These are phyloP conservation scores for Diaporthe capsici DNA, from an alignment of 2,329 filamentous ascomycete species.

Conservation along the genomic window DNA sequence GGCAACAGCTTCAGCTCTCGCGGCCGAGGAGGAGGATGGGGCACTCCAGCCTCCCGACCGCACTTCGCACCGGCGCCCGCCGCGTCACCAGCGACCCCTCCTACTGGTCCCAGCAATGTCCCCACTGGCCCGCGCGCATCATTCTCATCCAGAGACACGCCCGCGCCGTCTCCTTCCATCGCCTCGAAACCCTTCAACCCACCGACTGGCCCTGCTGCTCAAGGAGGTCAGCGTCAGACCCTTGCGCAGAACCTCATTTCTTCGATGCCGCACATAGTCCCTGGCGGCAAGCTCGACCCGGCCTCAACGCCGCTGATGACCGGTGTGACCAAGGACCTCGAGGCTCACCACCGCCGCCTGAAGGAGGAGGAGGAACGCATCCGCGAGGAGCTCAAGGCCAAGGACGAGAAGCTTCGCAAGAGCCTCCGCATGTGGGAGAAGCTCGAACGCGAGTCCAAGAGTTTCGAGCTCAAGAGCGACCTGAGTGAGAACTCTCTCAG, in stretches of 20 bases:
- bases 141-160: slow-evolving; percentile 47
- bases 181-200: slow-evolving; percentile 67
- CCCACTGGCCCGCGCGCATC: slow-evolving; percentile 64
- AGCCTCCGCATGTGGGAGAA: slow-evolving; percentile 68
- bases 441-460: slow-evolving; percentile 67
- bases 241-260: slow-evolving; percentile 67
- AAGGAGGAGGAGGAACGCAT: slow-evolving; percentile 71
- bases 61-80: slow-evolving; percentile 50
- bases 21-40: slow-evolving; percentile 55
- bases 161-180: slow-evolving; percentile 53
- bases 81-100: slow-evolving; percentile 54
- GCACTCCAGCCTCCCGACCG: slow-evolving; percentile 39
- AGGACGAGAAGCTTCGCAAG: slow-evolving; percentile 68
- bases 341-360: slow-evolving; percentile 67
- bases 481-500: slow-evolving; percentile 70
- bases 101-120: slow-evolving; percentile 57
- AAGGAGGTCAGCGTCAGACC: slow-evolving; percentile 57
- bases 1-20: slow-evolving; percentile 60
- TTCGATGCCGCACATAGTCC: slow-evolving; percentile 65
- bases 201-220: slow-evolving; percentile 66
- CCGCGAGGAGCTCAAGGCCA: slow-evolving; percentile 65
- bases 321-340: slow-evolving; percentile 67
- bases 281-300: slow-evolving; percentile 69
- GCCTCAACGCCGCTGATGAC: slow-evolving; percentile 58
- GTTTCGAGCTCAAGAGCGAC: slow-evolving; percentile 69